These are phyloP conservation scores for Hygrophoropsis aurantiaca DNA, from an alignment of 768 basidiomycete species.

Conservation along the genomic window DNA sequence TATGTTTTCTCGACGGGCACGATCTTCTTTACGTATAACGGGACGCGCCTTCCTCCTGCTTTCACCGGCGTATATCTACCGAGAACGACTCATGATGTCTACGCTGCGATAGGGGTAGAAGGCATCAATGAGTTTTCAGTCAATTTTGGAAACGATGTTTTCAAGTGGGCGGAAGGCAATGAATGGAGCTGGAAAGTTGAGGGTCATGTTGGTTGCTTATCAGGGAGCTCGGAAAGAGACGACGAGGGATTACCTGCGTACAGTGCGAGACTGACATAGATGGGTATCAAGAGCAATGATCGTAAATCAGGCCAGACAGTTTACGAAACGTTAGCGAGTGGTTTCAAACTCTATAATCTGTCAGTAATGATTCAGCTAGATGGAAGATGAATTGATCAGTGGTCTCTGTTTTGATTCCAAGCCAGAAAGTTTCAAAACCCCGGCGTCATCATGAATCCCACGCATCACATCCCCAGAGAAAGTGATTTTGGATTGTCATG, in stretches of 20 bases:
- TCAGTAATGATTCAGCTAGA: too few species aligned
- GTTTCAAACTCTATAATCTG: too few species aligned
- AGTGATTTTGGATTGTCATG: too few species aligned
- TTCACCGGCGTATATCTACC: conserved; percentile 62
- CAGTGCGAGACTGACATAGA: neutral
- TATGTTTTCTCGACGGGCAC: conserved; percentile 53
- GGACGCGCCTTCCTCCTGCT: conserved; percentile 51
- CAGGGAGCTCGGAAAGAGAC: conserved; percentile 26
- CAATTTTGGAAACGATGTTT: conserved; percentile 63
- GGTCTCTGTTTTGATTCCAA: too few species aligned
- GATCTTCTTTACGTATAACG: conserved; percentile 69
- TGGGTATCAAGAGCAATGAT: too few species aligned
- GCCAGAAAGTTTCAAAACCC: too few species aligned
- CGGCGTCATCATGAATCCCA: too few species aligned
- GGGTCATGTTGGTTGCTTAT: conserved; percentile 53
- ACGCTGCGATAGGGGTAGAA: conserved; percentile 62
- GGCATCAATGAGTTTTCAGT: conserved; percentile 48
- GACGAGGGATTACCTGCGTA: conserved; percentile 47
- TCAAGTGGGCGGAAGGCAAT: conserved; percentile 64
- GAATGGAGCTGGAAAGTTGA: conserved; percentile 68
- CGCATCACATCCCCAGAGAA: too few species aligned
- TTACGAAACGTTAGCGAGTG: too few species aligned
- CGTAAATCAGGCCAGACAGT: too few species aligned
- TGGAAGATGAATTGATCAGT: too few species aligned
- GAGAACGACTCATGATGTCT: conserved; percentile 51